Evolutionary conservation across 257 asterid species (phyloP).

Genomic region (Nicotiana obtusifolia): DNA sequence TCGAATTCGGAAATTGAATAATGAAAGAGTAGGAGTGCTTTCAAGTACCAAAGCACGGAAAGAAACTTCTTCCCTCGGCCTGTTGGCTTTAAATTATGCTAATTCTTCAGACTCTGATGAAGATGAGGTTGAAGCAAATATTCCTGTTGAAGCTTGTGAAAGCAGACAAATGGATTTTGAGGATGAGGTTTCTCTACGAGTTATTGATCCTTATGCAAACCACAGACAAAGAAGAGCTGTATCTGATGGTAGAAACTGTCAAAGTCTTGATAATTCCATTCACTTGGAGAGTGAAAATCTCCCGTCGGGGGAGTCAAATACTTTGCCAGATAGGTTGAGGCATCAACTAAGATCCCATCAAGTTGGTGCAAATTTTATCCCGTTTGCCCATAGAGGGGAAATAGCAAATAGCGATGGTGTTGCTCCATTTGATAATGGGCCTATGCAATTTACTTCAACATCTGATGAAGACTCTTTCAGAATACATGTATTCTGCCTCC

Average conservation of each 20-base stretch:
- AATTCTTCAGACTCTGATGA: constrained; percentile 80
- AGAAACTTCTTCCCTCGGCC: constrained; percentile 73
- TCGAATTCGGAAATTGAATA: constrained; percentile 29
- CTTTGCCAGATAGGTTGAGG: constrained; percentile 30
- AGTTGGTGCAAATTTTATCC: constrained; percentile 19
- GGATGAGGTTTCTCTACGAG: constrained; percentile 24
- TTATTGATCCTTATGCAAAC: constrained; percentile 25
- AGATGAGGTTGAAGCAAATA: constrained; percentile 45
- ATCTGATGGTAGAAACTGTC: constrained; percentile 25
- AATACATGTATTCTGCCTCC: constrained; percentile 91
- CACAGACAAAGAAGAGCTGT: constrained; percentile 18
- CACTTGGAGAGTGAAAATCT: constrained; percentile 24
- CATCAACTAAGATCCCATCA: constrained; percentile 28
- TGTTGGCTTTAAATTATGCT: constrained; percentile 81
- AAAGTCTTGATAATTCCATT: constrained; percentile 28
- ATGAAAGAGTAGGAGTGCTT: constrained; percentile 26
- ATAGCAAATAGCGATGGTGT: constrained; percentile 22
- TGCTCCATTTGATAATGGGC: constrained; percentile 24
- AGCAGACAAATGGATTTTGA: constrained; percentile 20
- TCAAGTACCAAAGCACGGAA: constrained; percentile 30
- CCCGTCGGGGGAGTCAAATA: constrained; percentile 32
- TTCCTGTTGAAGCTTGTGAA: constrained; percentile 25
- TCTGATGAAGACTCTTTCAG: constrained; percentile 83
- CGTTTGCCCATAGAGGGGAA: constrained; percentile 31
- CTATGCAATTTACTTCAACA: constrained; percentile 30